These are phyloP conservation scores for Cryptosporidium bovis DNA, from an alignment of 169 alveolate species.

Conservation along the genomic window DNA sequence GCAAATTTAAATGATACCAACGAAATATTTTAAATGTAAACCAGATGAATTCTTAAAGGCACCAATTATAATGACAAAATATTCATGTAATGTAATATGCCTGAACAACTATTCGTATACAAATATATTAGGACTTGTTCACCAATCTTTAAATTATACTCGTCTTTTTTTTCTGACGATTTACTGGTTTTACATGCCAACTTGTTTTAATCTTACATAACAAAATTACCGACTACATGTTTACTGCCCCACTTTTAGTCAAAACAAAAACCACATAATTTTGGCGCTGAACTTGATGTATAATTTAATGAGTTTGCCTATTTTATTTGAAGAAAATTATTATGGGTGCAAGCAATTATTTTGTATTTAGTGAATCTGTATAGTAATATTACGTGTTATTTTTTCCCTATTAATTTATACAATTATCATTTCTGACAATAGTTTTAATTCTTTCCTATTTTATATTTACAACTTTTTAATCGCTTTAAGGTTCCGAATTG, in stretches of 20 bases:
- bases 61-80: no score
- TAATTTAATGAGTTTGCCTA: neutral
- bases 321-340: no score
- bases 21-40: neutral
- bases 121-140: neutral
- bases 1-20: neutral
- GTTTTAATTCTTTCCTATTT: no score
- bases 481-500: no score
- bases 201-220: constrained; percentile 13
- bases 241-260: constrained; percentile 42
- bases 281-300: constrained; percentile 3
- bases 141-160: neutral
- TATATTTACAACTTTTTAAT: no score
- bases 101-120: no score
- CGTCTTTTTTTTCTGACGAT: neutral
- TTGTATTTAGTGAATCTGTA: no score
- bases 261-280: neutral
- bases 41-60: neutral
- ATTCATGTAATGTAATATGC: no score
- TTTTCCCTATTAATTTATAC: no score
- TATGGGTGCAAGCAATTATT: no score
- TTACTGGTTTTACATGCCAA: constrained; percentile 57
- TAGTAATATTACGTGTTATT: no score
- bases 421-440: no score
- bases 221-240: constrained; percentile 37